A percentile compares a stretch with the other conserved stretches of the same genome.
phyloP scores from a whole-genome alignment of 2,329 filamentous ascomycete species.

The Aspergillus chevalieri region DNA sequence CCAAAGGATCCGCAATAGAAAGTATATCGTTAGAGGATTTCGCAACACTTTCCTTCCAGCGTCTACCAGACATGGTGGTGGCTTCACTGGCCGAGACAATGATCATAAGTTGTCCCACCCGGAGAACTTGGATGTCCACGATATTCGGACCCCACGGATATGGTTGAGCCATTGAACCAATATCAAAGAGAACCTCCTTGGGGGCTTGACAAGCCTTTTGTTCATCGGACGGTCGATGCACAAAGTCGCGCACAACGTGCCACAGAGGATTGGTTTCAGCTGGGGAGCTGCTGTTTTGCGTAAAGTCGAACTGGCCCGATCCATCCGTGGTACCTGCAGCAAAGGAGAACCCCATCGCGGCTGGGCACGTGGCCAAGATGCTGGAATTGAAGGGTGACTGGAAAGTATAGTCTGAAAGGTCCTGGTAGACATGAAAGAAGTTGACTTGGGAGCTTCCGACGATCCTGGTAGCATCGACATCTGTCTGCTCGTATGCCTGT shows the following conservation, averaged over 20 bases:
- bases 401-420: constrained; percentile 73
- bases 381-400: constrained; percentile 59
- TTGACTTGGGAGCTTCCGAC: constrained; percentile 62
- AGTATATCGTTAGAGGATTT: constrained; percentile 48
- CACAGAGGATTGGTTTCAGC: constrained; percentile 68
- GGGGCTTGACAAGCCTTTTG: constrained; percentile 71
- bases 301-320: constrained; percentile 88
- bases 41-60: constrained; percentile 70
- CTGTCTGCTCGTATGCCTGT: constrained; percentile 52
- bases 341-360: constrained; percentile 85
- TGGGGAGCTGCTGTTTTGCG: constrained; percentile 75
- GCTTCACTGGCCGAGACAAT: constrained; percentile 82
- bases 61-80: constrained; percentile 83
- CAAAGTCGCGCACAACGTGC: constrained; percentile 64
- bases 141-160: constrained; percentile 90
- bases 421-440: constrained; percentile 77
- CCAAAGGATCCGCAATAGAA: constrained; percentile 54
- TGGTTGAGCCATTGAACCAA: constrained; percentile 69
- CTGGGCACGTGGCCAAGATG: constrained; percentile 67
- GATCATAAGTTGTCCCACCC: constrained; percentile 77
- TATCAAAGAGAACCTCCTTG: constrained; percentile 82
- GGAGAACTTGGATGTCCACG: constrained; percentile 78
- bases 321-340: constrained; percentile 89
- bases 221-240: constrained; percentile 63
- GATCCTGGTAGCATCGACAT: constrained; percentile 32